Base-by-base conservation (phyloP, 164 flowering plant genomes). In the Piper betle region DNA sequence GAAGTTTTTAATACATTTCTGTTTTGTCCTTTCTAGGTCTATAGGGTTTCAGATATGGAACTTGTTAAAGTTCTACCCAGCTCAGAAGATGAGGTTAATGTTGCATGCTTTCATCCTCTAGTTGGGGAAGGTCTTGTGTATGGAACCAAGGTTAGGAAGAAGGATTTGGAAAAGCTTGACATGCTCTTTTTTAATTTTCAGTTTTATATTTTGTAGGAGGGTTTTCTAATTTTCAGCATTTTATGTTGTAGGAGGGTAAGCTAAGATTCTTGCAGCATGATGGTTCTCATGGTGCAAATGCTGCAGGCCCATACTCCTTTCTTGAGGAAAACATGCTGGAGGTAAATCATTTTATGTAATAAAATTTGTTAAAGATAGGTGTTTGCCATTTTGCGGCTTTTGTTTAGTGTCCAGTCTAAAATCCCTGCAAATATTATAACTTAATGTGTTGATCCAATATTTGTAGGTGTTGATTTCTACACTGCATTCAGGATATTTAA, bases 51-150 rank as follows among this genome's bases (percentile, higher is more conserved):
- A 18, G 95, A 94, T 77, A 91, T 94, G 99, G 99, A 90, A 75
- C 94, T 94, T 78, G 93, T 94, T 67, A 81, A 82, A 73, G 96
- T 85, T 42, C 91, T 94, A 72, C 95, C 99, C 19, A 91, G 93
- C 77, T 86, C 97, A 15, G 99, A 90, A 69, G 99, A 93, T 77
- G 99, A 93, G 72, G 99, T 93, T 41, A 93, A 93, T 81, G 99
- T 93, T 13, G 99, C 99, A 54, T 93, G 96, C 75, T 93, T 93
- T 77, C 99, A 93, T 79, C 99, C 99, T 69, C 79, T 79, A 40
- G 82, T 71, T 68, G 99, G 99, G 65, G 86, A 88, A 57, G 99
- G 99, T 9, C 85, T 94, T 70, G 97, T 94, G 18, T 94, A 94
- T 75, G 99, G 99, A 68, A 94, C 99, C 9, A 94, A 94, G 93